Evolutionary conservation across 2,329 filamentous ascomycete species (phyloP).

Genomic region (Pseudonectria buxi): DNA sequence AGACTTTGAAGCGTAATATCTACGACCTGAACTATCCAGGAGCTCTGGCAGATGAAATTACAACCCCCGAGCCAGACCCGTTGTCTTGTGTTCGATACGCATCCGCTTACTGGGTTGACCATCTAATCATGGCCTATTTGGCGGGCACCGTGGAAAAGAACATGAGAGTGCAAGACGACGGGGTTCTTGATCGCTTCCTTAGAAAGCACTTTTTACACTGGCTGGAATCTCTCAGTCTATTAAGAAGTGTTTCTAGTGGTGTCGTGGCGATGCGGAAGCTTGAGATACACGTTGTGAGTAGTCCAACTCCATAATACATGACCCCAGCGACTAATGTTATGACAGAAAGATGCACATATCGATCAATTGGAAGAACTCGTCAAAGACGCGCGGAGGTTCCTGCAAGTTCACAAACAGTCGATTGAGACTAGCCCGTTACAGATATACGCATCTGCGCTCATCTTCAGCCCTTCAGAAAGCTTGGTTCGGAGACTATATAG

Average conservation of each 20-base stretch:
- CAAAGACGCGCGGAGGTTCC: constrained; percentile 25
- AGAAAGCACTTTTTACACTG: constrained; percentile 9
- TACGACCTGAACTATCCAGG: constrained; percentile 21
- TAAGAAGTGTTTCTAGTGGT: constrained; percentile 12
- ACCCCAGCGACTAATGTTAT: neutral
- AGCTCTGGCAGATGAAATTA: constrained; percentile 5
- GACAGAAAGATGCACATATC: neutral
- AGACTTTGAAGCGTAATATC: constrained; percentile 28
- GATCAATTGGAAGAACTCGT: constrained; percentile 7
- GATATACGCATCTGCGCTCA: constrained; percentile 25
- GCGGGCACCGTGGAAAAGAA: too few species aligned
- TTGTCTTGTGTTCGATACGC: constrained; percentile 11
- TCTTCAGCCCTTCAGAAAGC: constrained; percentile 26
- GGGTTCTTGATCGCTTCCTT: constrained; percentile 26
- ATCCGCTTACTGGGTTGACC: constrained; percentile 17
- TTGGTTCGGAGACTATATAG: constrained; percentile 7
- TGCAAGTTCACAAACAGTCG: constrained; percentile 13
- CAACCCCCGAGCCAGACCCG: constrained; percentile 6
- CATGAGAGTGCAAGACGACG: constrained; percentile 9
- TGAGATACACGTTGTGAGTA: constrained; percentile 7
- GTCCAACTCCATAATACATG: neutral
- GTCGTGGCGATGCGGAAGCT: constrained; percentile 17
- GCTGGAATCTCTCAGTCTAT: constrained; percentile 4
- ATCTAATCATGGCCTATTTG: constrained; percentile 4
- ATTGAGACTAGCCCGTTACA: constrained; percentile 26